Evolutionary conservation across 2,329 filamentous ascomycete genomes (phyloP), one percentile per base, ranked within the genome.

Genomic region (Endoconidiophora laricicola): DNA sequence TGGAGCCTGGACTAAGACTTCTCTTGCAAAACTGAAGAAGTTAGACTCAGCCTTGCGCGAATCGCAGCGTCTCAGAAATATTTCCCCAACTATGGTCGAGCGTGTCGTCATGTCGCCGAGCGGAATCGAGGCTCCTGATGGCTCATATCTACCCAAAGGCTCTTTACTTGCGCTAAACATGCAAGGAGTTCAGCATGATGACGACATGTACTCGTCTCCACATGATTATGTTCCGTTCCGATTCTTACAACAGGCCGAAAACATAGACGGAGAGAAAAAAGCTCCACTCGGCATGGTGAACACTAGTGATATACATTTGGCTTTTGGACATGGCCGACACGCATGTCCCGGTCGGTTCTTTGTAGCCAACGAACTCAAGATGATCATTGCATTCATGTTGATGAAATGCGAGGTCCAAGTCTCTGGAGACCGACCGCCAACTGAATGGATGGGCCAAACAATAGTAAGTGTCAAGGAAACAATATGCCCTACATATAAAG

Each of bases 251-350:
- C 29, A 12, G 29, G 29, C 9, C 7, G 29, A 33, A 1, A 33
- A 33, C 29, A 12, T 12, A 33, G 55, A 62, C 12, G 61, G 68
- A 14, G 66, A 73, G 53, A 61, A 59, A 61, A 48, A 62, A 65
- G 57, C 12, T 52, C 58, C 0, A 54, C 56, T 69, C 14, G 68
- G 71, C 2, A 68, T 78, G 63, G 70, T 76, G 10, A 72, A 71
- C 4, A 76, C 74, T 2, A 70, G 68, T 36, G 63, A 69, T 37
- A 58, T 62, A 6, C 70, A 74, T 55, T 58, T 78, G 18, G 63
- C 70, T 0, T 79, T 79, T 59, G 74, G 76, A 0, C 72, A 77
- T 53, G 76, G 76, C 6, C 63, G 69, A 54, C 73, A 78, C 57
- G 71, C 69, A 2, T 72, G 73, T 44, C 69, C 72, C 0, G 74